Base-by-base conservation (phyloP, 768 basidiomycete genomes). In the Suillus subaureus region DNA sequence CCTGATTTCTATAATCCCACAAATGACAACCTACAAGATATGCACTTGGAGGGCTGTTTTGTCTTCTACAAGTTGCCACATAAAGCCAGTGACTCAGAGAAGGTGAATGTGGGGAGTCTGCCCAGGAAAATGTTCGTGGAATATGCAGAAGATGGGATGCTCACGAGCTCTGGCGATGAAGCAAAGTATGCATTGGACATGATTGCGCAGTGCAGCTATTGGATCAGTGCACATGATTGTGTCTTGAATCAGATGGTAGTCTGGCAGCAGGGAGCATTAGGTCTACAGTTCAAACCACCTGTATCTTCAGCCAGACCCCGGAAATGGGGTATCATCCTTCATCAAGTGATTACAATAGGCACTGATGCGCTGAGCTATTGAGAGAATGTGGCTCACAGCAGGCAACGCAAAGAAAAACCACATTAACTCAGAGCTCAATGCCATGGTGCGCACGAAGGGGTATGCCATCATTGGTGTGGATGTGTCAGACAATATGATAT, bases 401-500 rank as follows among this genome's bases (percentile, higher is more conserved):
- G 96, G 95, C 69, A 99, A 99, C 71, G 96, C 97, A 2, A 99
- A 99, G 83, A 89, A 89, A 79, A 97, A 97, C 70, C 90, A 97
- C 23, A 93, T 99, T n/a, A 97, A 97, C 2, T 97, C 96, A 0
- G 97, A 99, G 78, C 86, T 99, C 67, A 99, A 99, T 75, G 93
- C 96, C 4, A 97, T 99, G 96, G 90, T 99, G 11, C 89, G 96
- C 96, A 0, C n/a, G n/a, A n/a, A n/a, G 0, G 96, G 97, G 1
- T 97, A 97, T 75, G 87, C 91, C 7, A 93, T 99, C 68, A 95
- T 99, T 26, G 97, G 97, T 5, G 97, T 97, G 0, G 97, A 99
- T 75, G 97, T 99, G 2, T 31, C n/a, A 76, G 78, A 54, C 89
- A 87, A 62, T 99, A 96, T 79, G 79, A 85, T 69, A 97, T 99